These are phyloP conservation scores for Claviceps digitariae DNA, from an alignment of 2,329 filamentous ascomycete species.

Conservation along the genomic window DNA sequence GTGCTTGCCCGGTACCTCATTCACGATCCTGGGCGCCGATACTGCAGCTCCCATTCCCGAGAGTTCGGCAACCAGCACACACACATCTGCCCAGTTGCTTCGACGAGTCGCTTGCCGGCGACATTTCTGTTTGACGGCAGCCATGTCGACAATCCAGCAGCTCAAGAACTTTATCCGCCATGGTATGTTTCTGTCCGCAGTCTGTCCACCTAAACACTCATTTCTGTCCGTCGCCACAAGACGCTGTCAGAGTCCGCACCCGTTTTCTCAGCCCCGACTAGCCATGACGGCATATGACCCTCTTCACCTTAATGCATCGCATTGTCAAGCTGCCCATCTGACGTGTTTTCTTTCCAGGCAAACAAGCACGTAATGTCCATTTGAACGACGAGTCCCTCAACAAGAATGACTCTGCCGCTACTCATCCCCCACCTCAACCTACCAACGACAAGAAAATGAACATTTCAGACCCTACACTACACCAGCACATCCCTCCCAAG, in stretches of 20 bases:
- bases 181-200: slow-evolving; percentile 31
- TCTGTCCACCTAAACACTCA: background rate
- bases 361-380: slow-evolving; percentile 66
- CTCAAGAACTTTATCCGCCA: slow-evolving; percentile 97
- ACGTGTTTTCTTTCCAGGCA: slow-evolving; percentile 40
- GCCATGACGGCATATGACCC: slow-evolving; percentile 5
- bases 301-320: background rate
- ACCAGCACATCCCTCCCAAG: slow-evolving; percentile 23
- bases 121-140: slow-evolving; percentile 7
- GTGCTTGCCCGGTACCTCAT: background rate
- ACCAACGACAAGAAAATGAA: slow-evolving; percentile 36
- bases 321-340: background rate
- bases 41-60: background rate
- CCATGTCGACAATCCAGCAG: slow-evolving; percentile 72
- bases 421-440: slow-evolving; percentile 41
- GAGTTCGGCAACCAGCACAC: background rate
- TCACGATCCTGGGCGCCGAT: background rate
- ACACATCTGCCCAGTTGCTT: background rate
- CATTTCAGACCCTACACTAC: slow-evolving; percentile 29
- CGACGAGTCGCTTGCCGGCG: slow-evolving; percentile 10
- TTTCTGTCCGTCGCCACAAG: background rate
- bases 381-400: slow-evolving; percentile 34
- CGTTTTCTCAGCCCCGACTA: background rate
- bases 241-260: background rate
- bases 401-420: slow-evolving; percentile 37